Evolutionary conservation across 768 basidiomycete genomes (phyloP).

Genomic region (Rhodosporidiobolus odoratus): DNA sequence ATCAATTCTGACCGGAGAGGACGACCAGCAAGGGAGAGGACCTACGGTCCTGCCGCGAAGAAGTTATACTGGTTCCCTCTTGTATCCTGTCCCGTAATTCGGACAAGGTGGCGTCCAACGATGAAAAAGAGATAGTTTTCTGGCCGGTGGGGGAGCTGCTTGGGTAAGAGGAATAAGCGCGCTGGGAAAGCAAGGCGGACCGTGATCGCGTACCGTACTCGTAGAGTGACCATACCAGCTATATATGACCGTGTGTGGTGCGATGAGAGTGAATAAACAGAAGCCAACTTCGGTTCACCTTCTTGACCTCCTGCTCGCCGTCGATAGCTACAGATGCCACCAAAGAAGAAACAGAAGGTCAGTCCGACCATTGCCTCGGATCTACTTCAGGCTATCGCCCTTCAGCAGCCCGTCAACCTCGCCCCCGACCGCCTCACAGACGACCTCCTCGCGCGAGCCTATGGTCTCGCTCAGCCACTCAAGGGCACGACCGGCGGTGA

Average conservation of each 20-base stretch:
- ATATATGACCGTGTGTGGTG: not conserved
- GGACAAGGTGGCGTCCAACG: constrained; percentile 57
- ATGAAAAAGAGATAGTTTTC: constrained; percentile 61
- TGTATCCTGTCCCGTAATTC: constrained; percentile 72
- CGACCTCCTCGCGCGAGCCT: constrained; percentile 12
- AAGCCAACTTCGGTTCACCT: not conserved
- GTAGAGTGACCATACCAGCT: not conserved
- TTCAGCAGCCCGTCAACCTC: no score
- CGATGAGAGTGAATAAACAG: not conserved
- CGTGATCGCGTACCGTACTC: not conserved
- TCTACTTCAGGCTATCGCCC: no score
- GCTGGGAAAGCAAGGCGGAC: not conserved
- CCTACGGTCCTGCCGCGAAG: constrained; percentile 73
- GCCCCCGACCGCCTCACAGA: constrained; percentile 2
- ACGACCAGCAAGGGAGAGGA: constrained; percentile 18
- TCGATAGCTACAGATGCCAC: not conserved
- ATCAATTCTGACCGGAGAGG: not conserved
- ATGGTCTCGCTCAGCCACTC: constrained; percentile 18
- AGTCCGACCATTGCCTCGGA: not conserved
- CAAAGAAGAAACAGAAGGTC: constrained; percentile 1
- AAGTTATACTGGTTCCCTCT: constrained; percentile 61
- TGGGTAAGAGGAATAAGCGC: not conserved
- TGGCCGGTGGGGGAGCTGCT: constrained; percentile 47
- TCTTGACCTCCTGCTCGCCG: not conserved
- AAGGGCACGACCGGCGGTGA: not conserved